Conservation (phyloP, 805 yeast species). For the Wickerhamomyces subpelliculosus region DNA sequence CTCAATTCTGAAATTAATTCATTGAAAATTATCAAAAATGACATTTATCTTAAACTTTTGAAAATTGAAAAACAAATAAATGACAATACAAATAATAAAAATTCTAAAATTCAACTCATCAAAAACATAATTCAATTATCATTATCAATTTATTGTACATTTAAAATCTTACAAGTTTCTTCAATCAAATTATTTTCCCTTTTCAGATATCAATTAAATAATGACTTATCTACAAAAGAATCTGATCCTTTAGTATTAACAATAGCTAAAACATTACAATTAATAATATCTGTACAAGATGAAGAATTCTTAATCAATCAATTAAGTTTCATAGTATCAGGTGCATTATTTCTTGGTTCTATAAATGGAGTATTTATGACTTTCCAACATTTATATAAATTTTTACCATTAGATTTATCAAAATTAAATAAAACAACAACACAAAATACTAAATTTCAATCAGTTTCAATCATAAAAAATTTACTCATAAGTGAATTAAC, state of each 20-base stretch:
- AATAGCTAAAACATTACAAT: constrained; percentile 25
- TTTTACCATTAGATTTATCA: constrained; percentile 30
- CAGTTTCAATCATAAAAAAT: constrained; percentile 33
- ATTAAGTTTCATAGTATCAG: constrained; percentile 44
- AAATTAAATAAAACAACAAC: constrained; percentile 8
- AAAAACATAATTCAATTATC: constrained; percentile 1
- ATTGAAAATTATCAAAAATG: constrained; percentile 18
- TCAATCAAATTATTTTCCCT: constrained; percentile 21
- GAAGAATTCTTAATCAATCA: constrained; percentile 30
- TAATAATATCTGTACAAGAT: constrained; percentile 27
- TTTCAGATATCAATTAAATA: constrained; percentile 13
- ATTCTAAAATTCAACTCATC: not conserved
- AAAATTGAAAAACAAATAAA: constrained; percentile 6
- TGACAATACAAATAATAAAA: constrained; percentile 1
- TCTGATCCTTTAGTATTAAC: constrained; percentile 34
- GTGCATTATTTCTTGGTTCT: constrained; percentile 53
- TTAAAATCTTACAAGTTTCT: constrained; percentile 27
- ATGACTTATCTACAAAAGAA: constrained; percentile 13
- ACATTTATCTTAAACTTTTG: constrained; percentile 13
- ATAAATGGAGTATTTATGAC: constrained; percentile 60
- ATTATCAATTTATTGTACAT: constrained; percentile 29
- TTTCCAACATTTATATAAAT: constrained; percentile 42
- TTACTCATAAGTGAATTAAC: constrained; percentile 29
- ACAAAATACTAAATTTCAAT: constrained; percentile 6
- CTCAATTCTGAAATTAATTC: constrained; percentile 14